Evolutionary conservation across 2,329 filamentous ascomycete species (phyloP).

Genomic region (Fusarium heterosporum): DNA sequence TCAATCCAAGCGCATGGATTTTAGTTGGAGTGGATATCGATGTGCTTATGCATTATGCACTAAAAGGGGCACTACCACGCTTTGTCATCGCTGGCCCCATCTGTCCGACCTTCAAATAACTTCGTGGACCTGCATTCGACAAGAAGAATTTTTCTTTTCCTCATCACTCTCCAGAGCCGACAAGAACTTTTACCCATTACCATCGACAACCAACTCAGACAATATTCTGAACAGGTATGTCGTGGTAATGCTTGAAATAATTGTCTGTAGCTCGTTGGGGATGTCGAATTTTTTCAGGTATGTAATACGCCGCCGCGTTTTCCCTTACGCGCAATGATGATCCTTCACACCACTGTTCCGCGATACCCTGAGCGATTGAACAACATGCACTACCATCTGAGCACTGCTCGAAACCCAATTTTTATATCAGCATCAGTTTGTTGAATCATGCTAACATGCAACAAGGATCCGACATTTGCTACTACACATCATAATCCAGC

Average conservation of each 20-base stretch:
- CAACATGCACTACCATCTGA: conserved; percentile 85
- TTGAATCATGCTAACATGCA: conserved; percentile 8
- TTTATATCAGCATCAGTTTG: background rate
- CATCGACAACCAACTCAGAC: background rate
- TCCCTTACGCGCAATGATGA: conserved; percentile 61
- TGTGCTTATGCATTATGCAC: conserved; percentile 38
- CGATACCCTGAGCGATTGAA: conserved; percentile 70
- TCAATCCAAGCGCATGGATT: conserved; percentile 33
- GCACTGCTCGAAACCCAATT: conserved; percentile 26
- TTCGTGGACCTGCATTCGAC: conserved; percentile 9
- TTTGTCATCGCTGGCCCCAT: conserved; percentile 43
- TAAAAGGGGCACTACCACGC: conserved; percentile 13
- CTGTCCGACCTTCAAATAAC: conserved; percentile 39
- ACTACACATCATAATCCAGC: background rate
- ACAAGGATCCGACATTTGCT: conserved; percentile 13
- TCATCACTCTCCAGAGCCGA: conserved; percentile 25
- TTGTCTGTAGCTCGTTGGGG: background rate
- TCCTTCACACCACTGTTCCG: conserved; percentile 68
- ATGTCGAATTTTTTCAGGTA: conserved; percentile 38
- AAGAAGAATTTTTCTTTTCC: conserved; percentile 29
- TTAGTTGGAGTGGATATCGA: conserved; percentile 23
- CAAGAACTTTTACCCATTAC: background rate
- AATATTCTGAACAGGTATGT: background rate
- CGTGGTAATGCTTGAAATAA: background rate
- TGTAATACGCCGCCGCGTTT: conserved; percentile 23